phyloP scores from a whole-genome alignment of 306 rosid species.

The Aeschynomene evenia region DNA sequence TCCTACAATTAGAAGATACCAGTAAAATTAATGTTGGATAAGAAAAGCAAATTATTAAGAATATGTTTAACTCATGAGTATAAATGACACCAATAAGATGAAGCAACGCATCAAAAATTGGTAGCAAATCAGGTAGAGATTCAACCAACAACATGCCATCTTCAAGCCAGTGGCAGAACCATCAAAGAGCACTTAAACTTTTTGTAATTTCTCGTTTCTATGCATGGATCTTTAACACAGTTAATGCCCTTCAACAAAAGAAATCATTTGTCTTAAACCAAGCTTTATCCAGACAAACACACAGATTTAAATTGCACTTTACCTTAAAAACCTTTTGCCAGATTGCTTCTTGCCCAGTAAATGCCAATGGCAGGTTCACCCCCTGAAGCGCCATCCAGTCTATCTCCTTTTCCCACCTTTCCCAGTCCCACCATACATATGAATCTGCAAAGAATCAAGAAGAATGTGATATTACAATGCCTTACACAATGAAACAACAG shows the following conservation, averaged over 20 bases:
- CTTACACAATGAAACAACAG: conserved; percentile 12
- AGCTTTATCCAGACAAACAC: background rate
- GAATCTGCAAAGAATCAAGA: conserved; percentile 63
- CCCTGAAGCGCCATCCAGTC: conserved; percentile 99
- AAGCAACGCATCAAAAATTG: conserved; percentile 23
- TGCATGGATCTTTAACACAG: background rate
- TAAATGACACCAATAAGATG: conserved; percentile 11
- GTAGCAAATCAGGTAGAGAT: background rate
- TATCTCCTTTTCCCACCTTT: conserved; percentile 95
- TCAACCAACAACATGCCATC: background rate
- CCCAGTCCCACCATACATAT: conserved; percentile 99
- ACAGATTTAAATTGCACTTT: conserved; percentile 26
- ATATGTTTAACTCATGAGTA: background rate
- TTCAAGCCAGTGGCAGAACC: background rate
- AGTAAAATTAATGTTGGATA: conserved; percentile 37
- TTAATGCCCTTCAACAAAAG: conserved; percentile 13
- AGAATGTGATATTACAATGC: conserved; percentile 11
- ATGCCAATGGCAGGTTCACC: conserved; percentile 90
- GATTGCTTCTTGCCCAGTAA: conserved; percentile 91
- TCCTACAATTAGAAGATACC: conserved; percentile 53
- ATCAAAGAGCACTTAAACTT: background rate
- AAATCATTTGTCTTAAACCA: conserved; percentile 1
- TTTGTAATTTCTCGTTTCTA: conserved; percentile 6
- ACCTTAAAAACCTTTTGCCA: conserved; percentile 91
- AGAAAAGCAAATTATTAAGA: background rate